These are phyloP conservation scores for Pythium periplocum DNA, from an alignment of 352 stramenopile species.

Conservation along the genomic window DNA sequence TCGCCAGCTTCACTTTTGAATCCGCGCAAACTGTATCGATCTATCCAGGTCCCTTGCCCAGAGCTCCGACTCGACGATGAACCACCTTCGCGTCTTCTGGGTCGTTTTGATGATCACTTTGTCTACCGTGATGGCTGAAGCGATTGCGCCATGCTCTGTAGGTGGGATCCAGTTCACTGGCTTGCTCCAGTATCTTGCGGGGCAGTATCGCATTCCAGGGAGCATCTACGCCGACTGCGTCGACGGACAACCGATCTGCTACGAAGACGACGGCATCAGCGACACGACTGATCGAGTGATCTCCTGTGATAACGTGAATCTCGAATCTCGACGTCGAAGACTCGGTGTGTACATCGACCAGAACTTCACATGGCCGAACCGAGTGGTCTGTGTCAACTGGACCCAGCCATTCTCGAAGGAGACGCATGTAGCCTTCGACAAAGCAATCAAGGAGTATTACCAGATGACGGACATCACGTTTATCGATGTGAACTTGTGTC, in stretches of 20 bases:
- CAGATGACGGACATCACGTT: constrained; percentile 14
- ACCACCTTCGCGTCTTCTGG: too few species aligned
- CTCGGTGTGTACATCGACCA: constrained; percentile 2
- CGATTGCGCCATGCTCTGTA: background rate
- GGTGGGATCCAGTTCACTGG: background rate
- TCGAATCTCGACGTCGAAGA: background rate
- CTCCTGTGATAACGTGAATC: background rate
- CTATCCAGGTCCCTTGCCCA: too few species aligned
- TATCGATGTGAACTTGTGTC: constrained; percentile 7
- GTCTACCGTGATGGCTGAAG: too few species aligned
- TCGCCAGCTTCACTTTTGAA: too few species aligned
- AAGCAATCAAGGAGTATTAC: constrained; percentile 10
- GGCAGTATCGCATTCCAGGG: background rate
- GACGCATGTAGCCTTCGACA: background rate
- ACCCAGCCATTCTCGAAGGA: constrained; percentile 2
- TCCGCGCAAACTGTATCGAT: too few species aligned
- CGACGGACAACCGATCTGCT: constrained; percentile 1
- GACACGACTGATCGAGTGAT: constrained; percentile 1
- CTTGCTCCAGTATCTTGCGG: constrained; percentile 2
- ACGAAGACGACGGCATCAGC: background rate
- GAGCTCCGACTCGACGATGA: too few species aligned
- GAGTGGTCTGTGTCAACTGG: constrained; percentile 11
- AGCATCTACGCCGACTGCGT: constrained; percentile 8
- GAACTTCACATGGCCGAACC: constrained; percentile 8
- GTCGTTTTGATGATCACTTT: too few species aligned